Evolutionary conservation across 352 stramenopile genomes (phyloP).

Genomic region (Phytopythium aichiense): DNA sequence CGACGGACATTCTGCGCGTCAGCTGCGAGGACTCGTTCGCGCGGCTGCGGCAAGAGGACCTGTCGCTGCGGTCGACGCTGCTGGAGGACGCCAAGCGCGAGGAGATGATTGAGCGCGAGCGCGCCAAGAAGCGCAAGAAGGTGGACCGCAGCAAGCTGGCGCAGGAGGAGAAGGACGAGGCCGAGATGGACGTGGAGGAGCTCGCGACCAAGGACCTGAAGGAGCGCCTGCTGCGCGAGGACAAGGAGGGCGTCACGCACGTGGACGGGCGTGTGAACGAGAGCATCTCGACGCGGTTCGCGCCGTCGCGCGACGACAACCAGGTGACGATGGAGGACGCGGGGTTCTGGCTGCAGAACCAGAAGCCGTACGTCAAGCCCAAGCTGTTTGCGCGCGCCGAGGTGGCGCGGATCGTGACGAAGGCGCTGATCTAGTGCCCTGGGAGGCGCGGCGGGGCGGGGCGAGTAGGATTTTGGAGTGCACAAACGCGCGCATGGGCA

Average conservation of each 20-base stretch:
- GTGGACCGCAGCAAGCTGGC: slow-evolving; percentile 71
- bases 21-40: slow-evolving; percentile 81
- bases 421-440: slow-evolving; percentile 47
- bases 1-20: slow-evolving; percentile 79
- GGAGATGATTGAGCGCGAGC: slow-evolving; percentile 70
- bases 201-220: slow-evolving; percentile 81
- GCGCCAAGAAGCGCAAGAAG: slow-evolving; percentile 85
- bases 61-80: slow-evolving; percentile 47
- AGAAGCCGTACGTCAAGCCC: slow-evolving; percentile 77
- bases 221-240: slow-evolving; percentile 69
- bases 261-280: slow-evolving; percentile 83
- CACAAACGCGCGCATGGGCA: neutral
- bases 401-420: slow-evolving; percentile 77
- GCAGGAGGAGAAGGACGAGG: slow-evolving; percentile 81
- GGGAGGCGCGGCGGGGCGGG: too few species aligned
- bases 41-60: slow-evolving; percentile 57
- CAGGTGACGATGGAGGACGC: slow-evolving; percentile 83
- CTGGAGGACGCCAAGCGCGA: slow-evolving; percentile 80
- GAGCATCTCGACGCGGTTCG: slow-evolving; percentile 56
- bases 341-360: slow-evolving; percentile 75
- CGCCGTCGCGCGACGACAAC: slow-evolving; percentile 44
- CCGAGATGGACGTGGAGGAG: slow-evolving; percentile 85
- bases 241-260: slow-evolving; percentile 63
- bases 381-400: slow-evolving; percentile 85
- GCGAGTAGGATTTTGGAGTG: slow-evolving; percentile 1